These are phyloP conservation scores for Beauveria sp. DNA, from an alignment of 2,329 filamentous ascomycete genomes.

Conservation along the genomic window DNA sequence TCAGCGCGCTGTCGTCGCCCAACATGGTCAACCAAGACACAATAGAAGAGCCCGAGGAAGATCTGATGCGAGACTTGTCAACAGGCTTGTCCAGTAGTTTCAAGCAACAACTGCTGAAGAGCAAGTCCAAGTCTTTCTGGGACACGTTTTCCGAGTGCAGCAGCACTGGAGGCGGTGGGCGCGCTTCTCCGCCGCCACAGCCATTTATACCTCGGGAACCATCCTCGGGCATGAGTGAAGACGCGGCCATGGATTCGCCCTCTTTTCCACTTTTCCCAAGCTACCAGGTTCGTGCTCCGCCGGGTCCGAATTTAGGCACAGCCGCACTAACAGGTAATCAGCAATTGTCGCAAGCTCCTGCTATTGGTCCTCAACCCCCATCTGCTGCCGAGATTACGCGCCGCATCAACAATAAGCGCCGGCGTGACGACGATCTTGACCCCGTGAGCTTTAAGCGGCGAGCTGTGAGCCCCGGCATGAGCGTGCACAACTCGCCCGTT, in stretches of 20 bases:
- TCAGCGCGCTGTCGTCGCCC: conserved; percentile 62
- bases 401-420: conserved; percentile 73
- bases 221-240: conserved; percentile 57
- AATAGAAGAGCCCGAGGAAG: conserved; percentile 65
- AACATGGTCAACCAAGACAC: conserved; percentile 55
- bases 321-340: conserved; percentile 14
- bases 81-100: conserved; percentile 56
- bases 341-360: conserved; percentile 22
- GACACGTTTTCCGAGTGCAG: conserved; percentile 66
- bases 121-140: conserved; percentile 65
- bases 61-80: conserved; percentile 51
- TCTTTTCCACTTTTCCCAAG: conserved; percentile 31
- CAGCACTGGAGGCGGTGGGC: conserved; percentile 38
- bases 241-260: conserved; percentile 67
- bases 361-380: conserved; percentile 38
- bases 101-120: conserved; percentile 64
- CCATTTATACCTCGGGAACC: conserved; percentile 52
- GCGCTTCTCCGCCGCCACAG: conserved; percentile 59
- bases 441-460: conserved; percentile 81
- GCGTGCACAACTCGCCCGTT: conserved; percentile 81
- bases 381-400: conserved; percentile 68
- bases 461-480: conserved; percentile 86
- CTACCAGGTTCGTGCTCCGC: conserved; percentile 19
- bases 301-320: too few species aligned
- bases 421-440: conserved; percentile 86